These are phyloP conservation scores for Suillus subaureus DNA, from an alignment of 768 basidiomycete species.

Conservation along the genomic window DNA sequence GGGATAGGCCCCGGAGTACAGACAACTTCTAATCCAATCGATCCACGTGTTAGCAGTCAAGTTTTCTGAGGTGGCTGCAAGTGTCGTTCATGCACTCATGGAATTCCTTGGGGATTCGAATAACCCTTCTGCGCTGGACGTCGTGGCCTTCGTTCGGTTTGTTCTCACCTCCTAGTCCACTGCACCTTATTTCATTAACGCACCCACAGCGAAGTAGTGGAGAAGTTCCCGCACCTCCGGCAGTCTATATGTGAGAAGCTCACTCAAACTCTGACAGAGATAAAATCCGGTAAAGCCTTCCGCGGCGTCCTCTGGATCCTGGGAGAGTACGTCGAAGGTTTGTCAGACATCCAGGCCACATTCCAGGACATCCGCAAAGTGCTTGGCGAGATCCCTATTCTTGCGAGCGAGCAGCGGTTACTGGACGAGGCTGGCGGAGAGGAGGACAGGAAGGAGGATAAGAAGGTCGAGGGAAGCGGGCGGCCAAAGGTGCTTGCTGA, in stretches of 20 bases:
- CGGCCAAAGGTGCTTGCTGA: conserved; percentile 88
- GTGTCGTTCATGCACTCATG: conserved; percentile 91
- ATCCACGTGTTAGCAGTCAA: conserved; percentile 96
- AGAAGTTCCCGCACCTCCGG: conserved; percentile 92
- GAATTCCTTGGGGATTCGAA: conserved; percentile 84
- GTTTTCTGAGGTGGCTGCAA: conserved; percentile 95
- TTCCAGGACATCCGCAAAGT: conserved; percentile 20
- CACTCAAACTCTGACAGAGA: conserved; percentile 68
- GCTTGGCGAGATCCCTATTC: not conserved
- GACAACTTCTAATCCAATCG: conserved; percentile 94
- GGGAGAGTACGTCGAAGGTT: conserved; percentile 37
- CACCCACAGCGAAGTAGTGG: conserved; percentile 80
- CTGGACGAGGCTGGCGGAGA: conserved; percentile 70
- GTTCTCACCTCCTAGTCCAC: not conserved
- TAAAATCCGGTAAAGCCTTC: conserved; percentile 97
- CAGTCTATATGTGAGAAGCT: conserved; percentile 84
- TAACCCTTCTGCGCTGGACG: not conserved
- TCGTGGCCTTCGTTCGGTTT: not conserved
- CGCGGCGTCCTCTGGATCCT: conserved; percentile 96
- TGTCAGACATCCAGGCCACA: conserved; percentile 66
- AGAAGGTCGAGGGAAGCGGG: conserved; percentile 41
- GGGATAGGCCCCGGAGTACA: conserved; percentile 84
- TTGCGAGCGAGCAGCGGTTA: conserved; percentile 66
- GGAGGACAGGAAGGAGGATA: conserved; percentile 48
- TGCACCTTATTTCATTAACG: not conserved